A percentile compares a stretch with the other conserved stretches of the same genome.
These are phyloP conservation scores for Xylariaceae sp. DNA, from an alignment of 2,329 filamentous ascomycete species.

Conservation along the genomic window DNA sequence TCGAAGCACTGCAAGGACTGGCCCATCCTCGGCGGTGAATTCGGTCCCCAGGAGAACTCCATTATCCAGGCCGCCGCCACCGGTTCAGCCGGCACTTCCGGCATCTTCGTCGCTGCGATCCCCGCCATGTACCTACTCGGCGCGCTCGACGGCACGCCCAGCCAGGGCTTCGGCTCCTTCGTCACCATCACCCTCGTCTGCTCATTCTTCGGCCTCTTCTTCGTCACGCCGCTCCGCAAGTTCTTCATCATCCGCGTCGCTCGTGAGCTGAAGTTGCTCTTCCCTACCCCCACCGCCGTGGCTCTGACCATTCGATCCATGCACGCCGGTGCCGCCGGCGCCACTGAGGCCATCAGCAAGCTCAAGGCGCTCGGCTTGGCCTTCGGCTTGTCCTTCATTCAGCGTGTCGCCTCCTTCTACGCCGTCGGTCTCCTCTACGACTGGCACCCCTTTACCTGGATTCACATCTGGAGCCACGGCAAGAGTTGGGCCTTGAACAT, in stretches of 20 bases:
- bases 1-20: conserved; percentile 39
- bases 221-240: conserved; percentile 57
- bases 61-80: conserved; percentile 51
- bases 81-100: conserved; percentile 48
- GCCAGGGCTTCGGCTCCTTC: conserved; percentile 51
- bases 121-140: conserved; percentile 51
- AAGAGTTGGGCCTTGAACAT: conserved; percentile 45
- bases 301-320: conserved; percentile 55
- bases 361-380: conserved; percentile 46
- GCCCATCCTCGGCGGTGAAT: conserved; percentile 48
- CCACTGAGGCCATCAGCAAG: conserved; percentile 47
- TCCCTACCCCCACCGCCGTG: conserved; percentile 53
- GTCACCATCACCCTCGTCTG: conserved; percentile 56
- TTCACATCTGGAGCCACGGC: conserved; percentile 50
- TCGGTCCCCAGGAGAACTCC: conserved; percentile 54
- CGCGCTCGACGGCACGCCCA: conserved; percentile 41
- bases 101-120: conserved; percentile 51
- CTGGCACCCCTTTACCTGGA: conserved; percentile 48
- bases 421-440: conserved; percentile 53
- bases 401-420: conserved; percentile 53
- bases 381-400: conserved; percentile 43
- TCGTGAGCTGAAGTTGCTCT: conserved; percentile 52
- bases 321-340: conserved; percentile 49
- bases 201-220: conserved; percentile 60
- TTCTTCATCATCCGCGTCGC: conserved; percentile 64